Conservation (phyloP, 1,139 yeast species). For the Yamadazyma atmosphaerica region DNA sequence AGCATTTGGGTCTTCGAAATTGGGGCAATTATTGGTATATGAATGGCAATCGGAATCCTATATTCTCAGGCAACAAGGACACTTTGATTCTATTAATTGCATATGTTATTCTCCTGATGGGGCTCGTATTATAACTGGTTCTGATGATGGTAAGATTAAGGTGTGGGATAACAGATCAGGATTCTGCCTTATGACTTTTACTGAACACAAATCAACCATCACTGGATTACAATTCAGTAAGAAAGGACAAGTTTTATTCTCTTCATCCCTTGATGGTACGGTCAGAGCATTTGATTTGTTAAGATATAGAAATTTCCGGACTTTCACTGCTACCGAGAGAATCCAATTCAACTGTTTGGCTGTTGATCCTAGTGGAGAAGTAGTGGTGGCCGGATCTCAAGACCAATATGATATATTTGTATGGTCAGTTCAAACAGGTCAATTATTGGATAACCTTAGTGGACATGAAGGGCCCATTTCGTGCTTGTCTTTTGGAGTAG, state of each 20-base stretch:
- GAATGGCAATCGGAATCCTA: conserved; percentile 99
- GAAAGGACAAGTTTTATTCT: conserved; percentile 85
- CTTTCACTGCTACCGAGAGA: conserved; percentile 88
- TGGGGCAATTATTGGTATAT: conserved; percentile 93
- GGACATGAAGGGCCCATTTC: conserved; percentile 98
- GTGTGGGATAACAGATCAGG: conserved; percentile 96
- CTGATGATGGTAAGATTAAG: conserved; percentile 95
- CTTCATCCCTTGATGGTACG: conserved; percentile 93
- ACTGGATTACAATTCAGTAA: conserved; percentile 86
- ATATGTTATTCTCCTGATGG: conserved; percentile 95
- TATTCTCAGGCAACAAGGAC: conserved; percentile 94
- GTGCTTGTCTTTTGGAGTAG: conserved; percentile 80
- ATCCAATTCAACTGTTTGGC: conserved; percentile 88
- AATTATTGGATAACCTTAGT: conserved; percentile 77
- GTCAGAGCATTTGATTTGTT: conserved; percentile 96
- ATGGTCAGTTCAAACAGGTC: conserved; percentile 98
- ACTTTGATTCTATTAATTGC: conserved; percentile 85
- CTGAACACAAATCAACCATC: conserved; percentile 87
- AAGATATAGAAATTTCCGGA: conserved; percentile 89
- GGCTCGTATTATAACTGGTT: conserved; percentile 84
- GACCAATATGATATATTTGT: conserved; percentile 89
- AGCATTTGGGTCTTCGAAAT: conserved; percentile 86
- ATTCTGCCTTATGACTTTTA: conserved; percentile 87
- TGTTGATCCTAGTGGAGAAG: conserved; percentile 96
- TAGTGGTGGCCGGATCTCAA: conserved; percentile 91